Percentiles rank a stretch among this genome's conserved stretches.
phyloP scores from a whole-genome alignment of 1,284 basidiomycete genomes.

The Apiotrichum akiyoshidainum region DNA sequence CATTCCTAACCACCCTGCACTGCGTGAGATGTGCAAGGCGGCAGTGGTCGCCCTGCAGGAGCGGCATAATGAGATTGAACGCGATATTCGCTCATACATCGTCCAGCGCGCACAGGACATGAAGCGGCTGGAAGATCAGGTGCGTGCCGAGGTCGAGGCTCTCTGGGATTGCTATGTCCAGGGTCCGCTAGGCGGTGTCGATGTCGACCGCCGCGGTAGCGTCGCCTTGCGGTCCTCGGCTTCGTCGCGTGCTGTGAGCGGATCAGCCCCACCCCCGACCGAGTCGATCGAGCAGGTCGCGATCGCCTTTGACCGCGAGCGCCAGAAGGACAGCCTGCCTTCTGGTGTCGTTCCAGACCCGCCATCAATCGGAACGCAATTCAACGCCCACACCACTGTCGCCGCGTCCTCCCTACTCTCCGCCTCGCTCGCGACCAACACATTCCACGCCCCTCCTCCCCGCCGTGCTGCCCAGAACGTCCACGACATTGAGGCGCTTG shows the following conservation, averaged over 20 bases:
- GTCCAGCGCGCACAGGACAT: slow-evolving; percentile 34
- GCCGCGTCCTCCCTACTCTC: slow-evolving; percentile 30
- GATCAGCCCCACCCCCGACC: neutral
- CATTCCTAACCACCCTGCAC: slow-evolving; percentile 50
- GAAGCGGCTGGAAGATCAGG: slow-evolving; percentile 37
- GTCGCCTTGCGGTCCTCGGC: neutral
- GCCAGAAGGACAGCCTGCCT: neutral
- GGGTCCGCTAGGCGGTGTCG: slow-evolving; percentile 30
- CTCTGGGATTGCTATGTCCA: slow-evolving; percentile 43
- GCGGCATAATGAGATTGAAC: slow-evolving; percentile 32
- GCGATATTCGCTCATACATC: slow-evolving; percentile 41
- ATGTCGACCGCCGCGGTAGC: slow-evolving; percentile 8
- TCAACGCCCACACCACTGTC: slow-evolving; percentile 14
- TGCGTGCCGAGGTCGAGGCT: slow-evolving; percentile 44
- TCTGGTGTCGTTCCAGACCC: slow-evolving; percentile 9
- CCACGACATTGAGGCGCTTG: slow-evolving; percentile 26
- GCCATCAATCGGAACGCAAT: slow-evolving; percentile 7
- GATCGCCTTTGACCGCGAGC: neutral
- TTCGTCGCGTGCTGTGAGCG: neutral
- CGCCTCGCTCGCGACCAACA: slow-evolving; percentile 38
- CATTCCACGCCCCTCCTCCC: slow-evolving; percentile 35
- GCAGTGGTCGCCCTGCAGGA: slow-evolving; percentile 36
- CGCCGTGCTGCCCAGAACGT: slow-evolving; percentile 14
- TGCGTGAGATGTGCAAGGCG: slow-evolving; percentile 41
- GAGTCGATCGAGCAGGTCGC: neutral